Evolutionary conservation across 305 asterid species (phyloP).

Genomic region (Fraxinus latifolia): DNA sequence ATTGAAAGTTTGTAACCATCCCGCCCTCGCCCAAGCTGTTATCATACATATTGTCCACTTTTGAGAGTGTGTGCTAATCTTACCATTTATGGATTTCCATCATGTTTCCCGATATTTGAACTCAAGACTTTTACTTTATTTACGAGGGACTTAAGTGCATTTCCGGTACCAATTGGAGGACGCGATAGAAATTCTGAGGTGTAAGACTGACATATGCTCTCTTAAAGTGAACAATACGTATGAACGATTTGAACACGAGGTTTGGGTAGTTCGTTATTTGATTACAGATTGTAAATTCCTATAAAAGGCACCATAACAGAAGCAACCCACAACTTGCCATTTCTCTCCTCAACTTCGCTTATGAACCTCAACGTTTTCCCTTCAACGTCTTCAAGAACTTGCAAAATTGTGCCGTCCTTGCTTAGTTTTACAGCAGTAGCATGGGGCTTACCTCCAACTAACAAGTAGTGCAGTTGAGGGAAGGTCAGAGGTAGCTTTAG

Average conservation of each 20-base stretch:
- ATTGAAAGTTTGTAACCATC: not conserved
- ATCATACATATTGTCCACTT: not conserved
- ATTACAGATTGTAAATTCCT: conserved; percentile 34
- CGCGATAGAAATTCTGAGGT: not conserved
- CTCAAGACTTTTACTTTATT: not conserved
- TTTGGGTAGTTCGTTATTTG: not conserved
- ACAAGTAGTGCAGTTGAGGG: conserved; percentile 47
- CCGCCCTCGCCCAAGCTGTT: not conserved
- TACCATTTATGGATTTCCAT: not conserved
- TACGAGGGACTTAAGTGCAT: too few species aligned
- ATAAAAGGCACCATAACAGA: conserved; percentile 58
- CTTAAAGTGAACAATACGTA: not conserved
- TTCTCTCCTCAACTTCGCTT: conserved; percentile 69
- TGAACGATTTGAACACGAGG: too few species aligned
- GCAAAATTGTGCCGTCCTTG: conserved; percentile 49
- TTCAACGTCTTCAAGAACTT: conserved; percentile 54
- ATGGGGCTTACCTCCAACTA: conserved; percentile 62
- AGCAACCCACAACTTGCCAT: conserved; percentile 69
- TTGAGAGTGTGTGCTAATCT: not conserved
- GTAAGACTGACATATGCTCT: not conserved
- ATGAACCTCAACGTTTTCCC: conserved; percentile 57
- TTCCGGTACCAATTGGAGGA: not conserved
- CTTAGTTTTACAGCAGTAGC: conserved; percentile 63
- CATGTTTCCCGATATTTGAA: not conserved
- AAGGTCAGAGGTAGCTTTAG: conserved; percentile 50